phyloP scores from a whole-genome alignment of 108 stramenopile species.

The Schizochytrium sp. region DNA sequence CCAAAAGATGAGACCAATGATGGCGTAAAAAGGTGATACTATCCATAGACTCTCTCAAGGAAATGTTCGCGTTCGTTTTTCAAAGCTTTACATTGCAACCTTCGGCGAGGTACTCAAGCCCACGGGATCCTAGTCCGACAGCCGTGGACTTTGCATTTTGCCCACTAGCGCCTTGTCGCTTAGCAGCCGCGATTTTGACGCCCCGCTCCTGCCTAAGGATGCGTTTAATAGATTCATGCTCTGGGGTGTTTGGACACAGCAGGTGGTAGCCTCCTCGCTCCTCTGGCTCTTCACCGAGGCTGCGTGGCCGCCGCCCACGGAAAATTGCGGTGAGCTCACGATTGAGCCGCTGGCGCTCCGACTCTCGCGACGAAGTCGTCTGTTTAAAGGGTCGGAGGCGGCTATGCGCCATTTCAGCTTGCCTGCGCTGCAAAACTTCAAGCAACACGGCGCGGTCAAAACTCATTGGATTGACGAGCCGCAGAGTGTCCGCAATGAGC shows the following conservation, averaged over 20 bases:
- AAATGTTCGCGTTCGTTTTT: too few relatives aligned
- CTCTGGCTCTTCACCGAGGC: neutral
- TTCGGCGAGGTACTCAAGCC: neutral
- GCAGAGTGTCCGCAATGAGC: slow-evolving; percentile 40
- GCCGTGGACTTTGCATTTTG: neutral
- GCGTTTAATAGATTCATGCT: neutral
- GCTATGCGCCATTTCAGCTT: neutral
- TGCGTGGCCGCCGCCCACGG: neutral
- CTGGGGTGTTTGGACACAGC: neutral
- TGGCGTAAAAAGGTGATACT: too few relatives aligned
- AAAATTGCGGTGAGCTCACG: slow-evolving; percentile 3
- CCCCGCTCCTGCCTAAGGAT: neutral
- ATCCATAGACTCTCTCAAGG: too few relatives aligned
- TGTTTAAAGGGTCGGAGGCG: neutral
- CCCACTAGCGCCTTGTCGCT: neutral
- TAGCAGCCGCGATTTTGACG: neutral
- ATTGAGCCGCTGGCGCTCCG: neutral
- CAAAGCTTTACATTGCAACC: neutral
- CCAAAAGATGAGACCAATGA: too few relatives aligned
- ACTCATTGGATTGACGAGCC: slow-evolving; percentile 40
- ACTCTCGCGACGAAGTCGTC: neutral
- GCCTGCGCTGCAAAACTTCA: neutral
- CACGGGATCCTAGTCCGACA: neutral
- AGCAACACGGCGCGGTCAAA: slow-evolving; percentile 18
- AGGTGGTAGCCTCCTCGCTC: neutral